Conservation (phyloP, 352 stramenopile genomes). For the Hyaloperonospora brassicae region DNA sequence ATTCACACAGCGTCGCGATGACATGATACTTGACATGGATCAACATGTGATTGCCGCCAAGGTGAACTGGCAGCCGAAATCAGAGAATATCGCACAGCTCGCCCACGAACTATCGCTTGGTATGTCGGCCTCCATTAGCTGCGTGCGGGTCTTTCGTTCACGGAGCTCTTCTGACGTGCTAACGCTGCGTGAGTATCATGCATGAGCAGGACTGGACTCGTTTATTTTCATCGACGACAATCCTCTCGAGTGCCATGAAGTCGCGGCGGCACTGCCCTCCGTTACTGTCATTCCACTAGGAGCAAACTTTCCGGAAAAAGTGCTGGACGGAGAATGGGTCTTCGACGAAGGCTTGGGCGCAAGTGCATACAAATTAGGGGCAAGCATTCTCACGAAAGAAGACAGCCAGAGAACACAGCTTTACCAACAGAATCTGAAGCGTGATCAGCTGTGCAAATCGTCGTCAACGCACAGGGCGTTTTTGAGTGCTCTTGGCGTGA, state of each 20-base stretch:
- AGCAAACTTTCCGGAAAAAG: slow-evolving; percentile 23
- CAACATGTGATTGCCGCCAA: slow-evolving; percentile 42
- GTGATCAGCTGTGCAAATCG: slow-evolving; percentile 25
- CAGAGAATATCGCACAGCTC: slow-evolving; percentile 45
- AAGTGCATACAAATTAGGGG: neutral
- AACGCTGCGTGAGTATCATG: neutral
- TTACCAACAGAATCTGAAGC: slow-evolving; percentile 51
- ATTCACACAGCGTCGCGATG: slow-evolving; percentile 32
- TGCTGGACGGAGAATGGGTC: slow-evolving; percentile 45
- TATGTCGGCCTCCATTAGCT: slow-evolving; percentile 9
- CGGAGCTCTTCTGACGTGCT: neutral
- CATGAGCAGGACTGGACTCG: slow-evolving; percentile 39
- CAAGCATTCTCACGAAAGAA: slow-evolving; percentile 27
- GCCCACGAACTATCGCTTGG: slow-evolving; percentile 45
- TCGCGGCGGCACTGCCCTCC: slow-evolving; percentile 33
- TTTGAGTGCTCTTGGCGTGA: slow-evolving; percentile 55
- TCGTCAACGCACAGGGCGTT: slow-evolving; percentile 44
- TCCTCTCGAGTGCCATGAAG: slow-evolving; percentile 58
- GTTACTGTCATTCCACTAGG: slow-evolving; percentile 46
- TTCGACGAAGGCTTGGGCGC: slow-evolving; percentile 30
- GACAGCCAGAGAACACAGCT: slow-evolving; percentile 41
- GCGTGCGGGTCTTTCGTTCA: neutral
- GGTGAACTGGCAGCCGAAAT: slow-evolving; percentile 59
- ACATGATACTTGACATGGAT: slow-evolving; percentile 46
- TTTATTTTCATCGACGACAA: slow-evolving; percentile 77